Evolutionary conservation across 2,329 filamentous ascomycete genomes (phyloP).

Genomic region (Pestalotiopsis sp.): DNA sequence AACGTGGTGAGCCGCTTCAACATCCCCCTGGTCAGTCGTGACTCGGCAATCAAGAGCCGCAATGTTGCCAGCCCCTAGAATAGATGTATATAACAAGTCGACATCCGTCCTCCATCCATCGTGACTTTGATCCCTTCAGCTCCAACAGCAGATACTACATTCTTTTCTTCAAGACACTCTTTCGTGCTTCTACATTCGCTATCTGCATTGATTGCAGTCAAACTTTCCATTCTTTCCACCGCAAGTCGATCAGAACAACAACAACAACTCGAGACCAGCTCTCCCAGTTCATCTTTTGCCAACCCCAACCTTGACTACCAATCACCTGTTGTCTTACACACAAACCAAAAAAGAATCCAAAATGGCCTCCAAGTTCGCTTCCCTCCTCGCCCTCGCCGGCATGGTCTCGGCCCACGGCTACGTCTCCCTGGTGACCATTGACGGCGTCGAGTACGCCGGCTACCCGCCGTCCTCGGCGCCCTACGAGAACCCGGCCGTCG

Average conservation of each 20-base stretch:
- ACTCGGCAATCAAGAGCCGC: conserved; percentile 2
- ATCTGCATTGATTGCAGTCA: conserved; percentile 19
- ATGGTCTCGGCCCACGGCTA: conserved; percentile 34
- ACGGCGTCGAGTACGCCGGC: conserved; percentile 19
- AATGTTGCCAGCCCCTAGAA: neutral
- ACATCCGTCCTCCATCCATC: neutral
- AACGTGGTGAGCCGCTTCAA: neutral
- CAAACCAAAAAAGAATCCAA: neutral
- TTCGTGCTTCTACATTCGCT: conserved; percentile 19
- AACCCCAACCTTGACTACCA: conserved; percentile 12
- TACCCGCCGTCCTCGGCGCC: conserved; percentile 21
- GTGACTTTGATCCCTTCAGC: neutral
- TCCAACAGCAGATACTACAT: conserved; percentile 13
- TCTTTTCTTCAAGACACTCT: conserved; percentile 15
- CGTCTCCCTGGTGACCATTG: conserved; percentile 28
- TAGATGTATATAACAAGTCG: neutral
- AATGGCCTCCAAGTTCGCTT: conserved; percentile 16
- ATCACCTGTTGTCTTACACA: neutral
- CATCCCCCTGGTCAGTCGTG: neutral
- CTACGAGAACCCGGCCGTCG: conserved; percentile 22
- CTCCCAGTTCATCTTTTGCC: conserved; percentile 1
- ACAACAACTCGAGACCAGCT: neutral
- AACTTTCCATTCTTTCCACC: conserved; percentile 15
- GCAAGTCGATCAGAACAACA: conserved; percentile 13
- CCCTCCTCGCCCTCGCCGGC: conserved; percentile 15